A percentile compares a stretch with the other conserved stretches of the same genome.
Evolutionary conservation across 768 basidiomycete species (phyloP).

Genomic region (Infundibulicybe gibba): DNA sequence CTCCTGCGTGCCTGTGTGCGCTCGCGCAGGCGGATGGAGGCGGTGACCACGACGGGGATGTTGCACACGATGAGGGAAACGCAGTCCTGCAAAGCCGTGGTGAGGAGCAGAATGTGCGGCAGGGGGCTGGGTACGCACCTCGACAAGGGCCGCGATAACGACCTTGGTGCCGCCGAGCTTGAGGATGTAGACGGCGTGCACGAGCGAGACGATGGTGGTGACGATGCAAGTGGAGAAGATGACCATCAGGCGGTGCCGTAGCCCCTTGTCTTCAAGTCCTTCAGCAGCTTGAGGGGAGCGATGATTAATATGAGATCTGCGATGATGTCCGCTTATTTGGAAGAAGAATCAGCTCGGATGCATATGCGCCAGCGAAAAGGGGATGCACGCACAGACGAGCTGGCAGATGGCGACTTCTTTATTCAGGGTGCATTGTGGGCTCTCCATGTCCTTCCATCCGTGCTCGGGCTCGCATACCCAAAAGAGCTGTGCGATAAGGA

Average conservation of each 20-base stretch:
- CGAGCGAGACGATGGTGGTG: conserved; percentile 43
- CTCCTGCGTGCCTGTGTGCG: neutral
- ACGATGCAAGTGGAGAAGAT: conserved; percentile 54
- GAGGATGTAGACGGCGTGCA: conserved; percentile 42
- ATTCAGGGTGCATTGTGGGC: conserved; percentile 39
- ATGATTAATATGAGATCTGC: conserved; percentile 42
- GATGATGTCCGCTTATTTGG: conserved; percentile 19
- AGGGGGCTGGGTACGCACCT: conserved; percentile 23
- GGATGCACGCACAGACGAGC: conserved; percentile 39
- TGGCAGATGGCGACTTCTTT: conserved; percentile 49
- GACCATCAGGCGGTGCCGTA: conserved; percentile 39
- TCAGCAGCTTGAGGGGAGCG: conserved; percentile 42
- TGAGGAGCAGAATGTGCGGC: neutral
- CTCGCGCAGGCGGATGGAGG: conserved; percentile 15
- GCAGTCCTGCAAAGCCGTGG: conserved; percentile 17
- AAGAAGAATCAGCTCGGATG: neutral
- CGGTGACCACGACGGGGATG: conserved; percentile 32
- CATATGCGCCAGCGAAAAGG: neutral
- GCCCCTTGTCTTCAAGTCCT: conserved; percentile 30
- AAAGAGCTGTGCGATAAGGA: conserved; percentile 41
- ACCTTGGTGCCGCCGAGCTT: conserved; percentile 20
- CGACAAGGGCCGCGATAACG: conserved; percentile 36
- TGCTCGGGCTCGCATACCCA: conserved; percentile 37
- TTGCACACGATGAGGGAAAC: conserved; percentile 36
- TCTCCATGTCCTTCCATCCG: conserved; percentile 30